phyloP scores from a whole-genome alignment of 768 basidiomycete genomes.

The Rhodosporidiobolus odoratus region DNA sequence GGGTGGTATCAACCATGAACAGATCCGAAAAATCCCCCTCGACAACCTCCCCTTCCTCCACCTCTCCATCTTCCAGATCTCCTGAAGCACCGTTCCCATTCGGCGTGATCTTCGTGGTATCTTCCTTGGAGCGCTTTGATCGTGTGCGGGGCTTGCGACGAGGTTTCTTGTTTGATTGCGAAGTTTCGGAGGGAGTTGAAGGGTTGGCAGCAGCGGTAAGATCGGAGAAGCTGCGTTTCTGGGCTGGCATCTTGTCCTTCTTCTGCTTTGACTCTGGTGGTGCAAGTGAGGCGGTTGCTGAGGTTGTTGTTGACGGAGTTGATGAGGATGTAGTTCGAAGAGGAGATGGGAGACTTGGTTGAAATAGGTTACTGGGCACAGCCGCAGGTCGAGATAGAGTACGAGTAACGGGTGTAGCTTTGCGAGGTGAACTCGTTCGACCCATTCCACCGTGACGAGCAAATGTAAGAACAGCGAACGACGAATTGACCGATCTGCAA shows the following conservation, averaged over 20 bases:
- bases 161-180: neutral
- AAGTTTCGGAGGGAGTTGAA: neutral
- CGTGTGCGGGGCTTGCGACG: neutral
- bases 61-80: neutral
- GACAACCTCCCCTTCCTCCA: slow-evolving; percentile 34
- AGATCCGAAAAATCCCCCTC: slow-evolving; percentile 34
- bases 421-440: too few relatives aligned
- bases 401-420: too few relatives aligned
- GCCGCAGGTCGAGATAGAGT: too few relatives aligned
- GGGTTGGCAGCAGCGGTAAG: neutral
- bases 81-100: neutral
- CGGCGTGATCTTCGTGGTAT: neutral
- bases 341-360: too few relatives aligned
- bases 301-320: neutral
- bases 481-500: too few relatives aligned
- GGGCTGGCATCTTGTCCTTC: slow-evolving; percentile 17
- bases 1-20: slow-evolving; percentile 35
- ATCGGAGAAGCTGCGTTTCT: slow-evolving; percentile 25
- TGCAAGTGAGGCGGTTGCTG: neutral
- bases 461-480: too few relatives aligned
- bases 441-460: too few relatives aligned
- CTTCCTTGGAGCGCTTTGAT: too few relatives aligned
- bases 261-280: neutral
- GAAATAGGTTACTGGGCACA: too few relatives aligned
- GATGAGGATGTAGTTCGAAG: too few relatives aligned